Conservation (phyloP, 768 basidiomycete species). For the Sarcomyxa edulis region DNA sequence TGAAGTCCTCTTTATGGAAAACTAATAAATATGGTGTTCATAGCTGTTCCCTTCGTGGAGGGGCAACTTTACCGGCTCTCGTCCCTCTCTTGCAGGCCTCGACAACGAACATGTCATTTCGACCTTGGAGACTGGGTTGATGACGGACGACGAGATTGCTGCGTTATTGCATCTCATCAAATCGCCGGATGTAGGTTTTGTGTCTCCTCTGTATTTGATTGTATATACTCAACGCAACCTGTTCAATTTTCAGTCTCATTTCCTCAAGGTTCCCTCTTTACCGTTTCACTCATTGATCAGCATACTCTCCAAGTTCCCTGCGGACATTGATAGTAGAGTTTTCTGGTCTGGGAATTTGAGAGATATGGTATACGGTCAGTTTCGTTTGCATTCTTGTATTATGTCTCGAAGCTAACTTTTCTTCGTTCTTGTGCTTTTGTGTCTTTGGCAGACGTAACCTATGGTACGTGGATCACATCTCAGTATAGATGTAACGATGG, state of each 20-base stretch:
- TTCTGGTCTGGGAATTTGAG: conserved; percentile 64
- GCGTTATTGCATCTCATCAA: conserved; percentile 66
- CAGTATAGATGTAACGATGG: conserved; percentile 31
- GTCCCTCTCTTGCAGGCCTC: conserved; percentile 63
- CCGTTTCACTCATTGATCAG: conserved; percentile 79
- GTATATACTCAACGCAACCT: conserved; percentile 6
- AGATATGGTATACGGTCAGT: conserved; percentile 65
- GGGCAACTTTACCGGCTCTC: conserved; percentile 64
- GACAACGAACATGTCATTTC: conserved; percentile 50
- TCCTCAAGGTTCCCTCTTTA: conserved; percentile 78
- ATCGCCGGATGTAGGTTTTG: conserved; percentile 61
- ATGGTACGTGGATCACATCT: too few relatives aligned
- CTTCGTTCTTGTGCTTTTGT: not conserved
- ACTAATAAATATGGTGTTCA: conserved; percentile 1
- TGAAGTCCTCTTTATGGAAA: not conserved
- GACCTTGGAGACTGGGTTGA: conserved; percentile 59
- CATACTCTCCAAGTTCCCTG: conserved; percentile 73
- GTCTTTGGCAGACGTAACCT: conserved; percentile 3
- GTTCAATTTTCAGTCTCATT: conserved; percentile 58
- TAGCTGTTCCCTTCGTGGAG: conserved; percentile 81
- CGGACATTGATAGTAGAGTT: conserved; percentile 68
- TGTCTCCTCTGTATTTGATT: not conserved
- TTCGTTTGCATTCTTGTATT: not conserved
- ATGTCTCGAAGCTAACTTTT: too few relatives aligned
- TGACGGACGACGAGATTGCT: conserved; percentile 63